Percentiles rank a stretch among this genome's conserved stretches.
Evolutionary conservation across 805 yeast genomes (phyloP).

Genomic region (Yamadazyma olivae): DNA sequence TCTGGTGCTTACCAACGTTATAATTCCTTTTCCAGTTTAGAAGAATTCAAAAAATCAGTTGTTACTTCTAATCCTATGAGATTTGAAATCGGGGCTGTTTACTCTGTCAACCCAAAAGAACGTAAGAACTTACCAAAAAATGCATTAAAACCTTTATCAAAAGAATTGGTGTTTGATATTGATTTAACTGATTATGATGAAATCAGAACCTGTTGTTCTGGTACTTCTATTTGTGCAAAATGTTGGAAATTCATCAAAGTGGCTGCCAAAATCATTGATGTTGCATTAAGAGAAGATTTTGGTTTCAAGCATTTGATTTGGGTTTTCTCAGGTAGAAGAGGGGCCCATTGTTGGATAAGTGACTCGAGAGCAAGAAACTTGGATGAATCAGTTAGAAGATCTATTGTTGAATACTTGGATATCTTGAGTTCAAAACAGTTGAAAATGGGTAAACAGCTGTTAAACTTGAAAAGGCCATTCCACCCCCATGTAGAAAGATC

Average conservation of each 20-base stretch:
- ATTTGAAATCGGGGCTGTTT: slow-evolving; percentile 93
- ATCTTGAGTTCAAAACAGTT: slow-evolving; percentile 44
- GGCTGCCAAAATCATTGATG: slow-evolving; percentile 73
- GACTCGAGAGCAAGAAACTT: slow-evolving; percentile 75
- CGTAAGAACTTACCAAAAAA: slow-evolving; percentile 72
- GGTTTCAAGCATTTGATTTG: slow-evolving; percentile 84
- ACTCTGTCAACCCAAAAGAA: slow-evolving; percentile 82
- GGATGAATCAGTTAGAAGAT: slow-evolving; percentile 70
- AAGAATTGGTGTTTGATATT: slow-evolving; percentile 93
- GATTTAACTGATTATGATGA: slow-evolving; percentile 97
- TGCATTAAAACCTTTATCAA: slow-evolving; percentile 75
- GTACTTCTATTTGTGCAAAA: slow-evolving; percentile 77
- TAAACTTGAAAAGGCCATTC: slow-evolving; percentile 68
- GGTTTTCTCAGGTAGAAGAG: slow-evolving; percentile 98
- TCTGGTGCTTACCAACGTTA: slow-evolving; percentile 90
- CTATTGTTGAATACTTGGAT: slow-evolving; percentile 82
- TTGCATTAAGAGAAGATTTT: slow-evolving; percentile 78
- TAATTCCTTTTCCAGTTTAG: slow-evolving; percentile 63
- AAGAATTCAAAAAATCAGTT: slow-evolving; percentile 78
- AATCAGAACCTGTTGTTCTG: slow-evolving; percentile 88
- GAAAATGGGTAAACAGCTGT: slow-evolving; percentile 43
- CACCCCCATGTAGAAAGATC: slow-evolving; percentile 88
- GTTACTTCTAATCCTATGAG: slow-evolving; percentile 76
- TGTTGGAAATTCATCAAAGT: slow-evolving; percentile 93
- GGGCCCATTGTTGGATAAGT: slow-evolving; percentile 98